phyloP scores from a whole-genome alignment of 1,139 yeast species.

The Geotrichum candidum region DNA sequence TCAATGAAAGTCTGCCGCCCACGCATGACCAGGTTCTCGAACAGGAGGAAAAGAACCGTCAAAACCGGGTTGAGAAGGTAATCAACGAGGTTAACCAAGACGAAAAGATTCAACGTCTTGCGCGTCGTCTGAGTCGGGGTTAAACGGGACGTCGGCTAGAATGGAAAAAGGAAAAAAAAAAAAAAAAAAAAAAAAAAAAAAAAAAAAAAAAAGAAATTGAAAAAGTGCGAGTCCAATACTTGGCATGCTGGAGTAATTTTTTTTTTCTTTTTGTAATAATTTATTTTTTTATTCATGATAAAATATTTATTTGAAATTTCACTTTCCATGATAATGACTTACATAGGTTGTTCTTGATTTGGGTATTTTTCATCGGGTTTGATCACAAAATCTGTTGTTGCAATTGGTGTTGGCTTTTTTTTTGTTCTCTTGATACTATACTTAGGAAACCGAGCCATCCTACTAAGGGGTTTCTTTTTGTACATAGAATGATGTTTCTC shows the following conservation, averaged over 20 bases:
- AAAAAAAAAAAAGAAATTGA: too few species aligned
- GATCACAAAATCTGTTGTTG: too few species aligned
- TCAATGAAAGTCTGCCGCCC: conserved; percentile 91
- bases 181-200: too few species aligned
- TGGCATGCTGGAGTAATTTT: too few species aligned
- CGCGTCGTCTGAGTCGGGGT: conserved; percentile 30
- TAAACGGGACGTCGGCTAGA: background rate
- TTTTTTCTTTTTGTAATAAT: background rate
- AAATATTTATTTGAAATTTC: background rate
- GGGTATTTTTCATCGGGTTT: too few species aligned
- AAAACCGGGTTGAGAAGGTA: conserved; percentile 42
- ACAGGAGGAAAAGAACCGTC: conserved; percentile 43
- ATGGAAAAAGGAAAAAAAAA: too few species aligned
- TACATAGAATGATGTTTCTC: too few species aligned
- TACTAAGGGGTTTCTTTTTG: too few species aligned
- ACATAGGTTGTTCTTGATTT: background rate
- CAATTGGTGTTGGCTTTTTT: too few species aligned
- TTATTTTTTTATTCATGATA: background rate
- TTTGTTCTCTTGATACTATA: too few species aligned
- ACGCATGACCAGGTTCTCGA: conserved; percentile 49
- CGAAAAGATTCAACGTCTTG: conserved; percentile 32
- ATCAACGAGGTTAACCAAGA: conserved; percentile 40
- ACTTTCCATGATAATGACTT: background rate
- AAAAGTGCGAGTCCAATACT: too few species aligned
- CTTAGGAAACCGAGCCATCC: too few species aligned